Conservation (phyloP, 73 alveolate genomes). For the Breviolum minutum region DNA sequence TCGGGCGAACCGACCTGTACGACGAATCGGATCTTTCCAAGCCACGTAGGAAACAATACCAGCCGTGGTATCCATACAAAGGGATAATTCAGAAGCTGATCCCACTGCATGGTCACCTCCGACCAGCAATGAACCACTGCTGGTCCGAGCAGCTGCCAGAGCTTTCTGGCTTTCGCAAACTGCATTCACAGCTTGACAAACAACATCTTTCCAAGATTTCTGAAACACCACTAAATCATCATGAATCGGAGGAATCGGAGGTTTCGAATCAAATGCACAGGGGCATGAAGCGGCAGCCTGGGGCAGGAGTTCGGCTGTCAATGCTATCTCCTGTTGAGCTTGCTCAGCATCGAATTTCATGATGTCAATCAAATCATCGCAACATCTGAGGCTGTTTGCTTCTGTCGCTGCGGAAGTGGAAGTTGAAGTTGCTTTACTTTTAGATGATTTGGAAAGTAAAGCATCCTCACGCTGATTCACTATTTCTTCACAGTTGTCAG, state of each 20-base stretch:
- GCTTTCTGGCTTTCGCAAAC: not conserved
- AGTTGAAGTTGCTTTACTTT: not conserved
- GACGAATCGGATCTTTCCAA: not conserved
- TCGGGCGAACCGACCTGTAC: not conserved
- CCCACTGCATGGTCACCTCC: not conserved
- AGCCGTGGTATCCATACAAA: not conserved
- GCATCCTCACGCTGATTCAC: not conserved
- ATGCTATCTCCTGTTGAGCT: not conserved
- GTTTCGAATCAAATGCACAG: too few relatives aligned
- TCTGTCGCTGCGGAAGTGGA: not conserved
- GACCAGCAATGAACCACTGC: not conserved
- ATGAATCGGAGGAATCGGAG: too few relatives aligned
- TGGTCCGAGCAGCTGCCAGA: not conserved
- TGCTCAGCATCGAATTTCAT: not conserved
- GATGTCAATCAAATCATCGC: not conserved
- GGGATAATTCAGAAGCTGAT: not conserved
- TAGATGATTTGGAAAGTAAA: not conserved
- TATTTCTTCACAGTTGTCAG: not conserved
- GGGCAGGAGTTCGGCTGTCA: not conserved
- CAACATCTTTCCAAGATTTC: not conserved
- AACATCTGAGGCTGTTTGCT: too few relatives aligned
- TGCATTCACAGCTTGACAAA: not conserved
- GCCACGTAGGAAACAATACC: not conserved
- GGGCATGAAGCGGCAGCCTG: too few relatives aligned
- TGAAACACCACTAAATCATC: too few relatives aligned